phyloP scores from a whole-genome alignment of 306 rosid genomes.

The Canavalia gladiata region DNA sequence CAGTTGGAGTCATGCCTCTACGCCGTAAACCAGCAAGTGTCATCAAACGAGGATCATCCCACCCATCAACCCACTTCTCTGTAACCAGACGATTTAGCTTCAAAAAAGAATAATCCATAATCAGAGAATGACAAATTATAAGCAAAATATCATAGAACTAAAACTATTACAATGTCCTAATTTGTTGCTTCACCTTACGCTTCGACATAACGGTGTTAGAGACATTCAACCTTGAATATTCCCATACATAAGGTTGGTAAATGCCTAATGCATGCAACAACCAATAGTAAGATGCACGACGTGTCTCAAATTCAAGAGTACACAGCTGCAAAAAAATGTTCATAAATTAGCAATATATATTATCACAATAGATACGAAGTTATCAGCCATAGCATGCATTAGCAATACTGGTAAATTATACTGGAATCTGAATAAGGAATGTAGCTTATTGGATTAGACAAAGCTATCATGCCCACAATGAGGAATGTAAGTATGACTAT shows the following conservation, averaged over 20 bases:
- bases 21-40: conserved; percentile 94
- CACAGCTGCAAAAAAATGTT: conserved; percentile 71
- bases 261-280: conserved; percentile 75
- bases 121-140: conserved; percentile 28
- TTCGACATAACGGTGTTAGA: conserved; percentile 96
- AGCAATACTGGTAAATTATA: neutral
- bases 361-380: conserved; percentile 6
- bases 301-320: conserved; percentile 98
- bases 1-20: conserved; percentile 84
- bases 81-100: conserved; percentile 92
- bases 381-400: neutral
- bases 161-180: conserved; percentile 11
- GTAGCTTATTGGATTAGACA: neutral
- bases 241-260: conserved; percentile 97
- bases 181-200: conserved; percentile 78
- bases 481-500: neutral
- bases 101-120: conserved; percentile 41
- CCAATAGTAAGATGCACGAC: conserved; percentile 98
- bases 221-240: conserved; percentile 91
- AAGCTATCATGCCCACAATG: neutral
- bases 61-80: conserved; percentile 93
- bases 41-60: conserved; percentile 99
- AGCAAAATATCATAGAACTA: conserved; percentile 14
- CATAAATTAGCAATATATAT: conserved; percentile 24
- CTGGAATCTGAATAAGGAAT: neutral